Conservation (phyloP, 2,329 filamentous ascomycete genomes). For the Cyanodermella asteris region DNA sequence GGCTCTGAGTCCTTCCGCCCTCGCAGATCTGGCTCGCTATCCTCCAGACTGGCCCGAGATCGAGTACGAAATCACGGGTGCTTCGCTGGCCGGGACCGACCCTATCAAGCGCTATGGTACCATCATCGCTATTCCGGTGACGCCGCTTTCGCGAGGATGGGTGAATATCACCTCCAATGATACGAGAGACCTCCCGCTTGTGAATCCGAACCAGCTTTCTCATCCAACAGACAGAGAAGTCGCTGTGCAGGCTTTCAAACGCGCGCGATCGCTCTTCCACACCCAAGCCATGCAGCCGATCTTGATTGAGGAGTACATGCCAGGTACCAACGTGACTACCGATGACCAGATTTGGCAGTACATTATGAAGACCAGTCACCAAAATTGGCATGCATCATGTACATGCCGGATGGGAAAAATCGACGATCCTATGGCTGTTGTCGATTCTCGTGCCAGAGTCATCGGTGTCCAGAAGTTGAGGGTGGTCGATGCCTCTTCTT, state of each 20-base stretch:
- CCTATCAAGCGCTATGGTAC: constrained; percentile 14
- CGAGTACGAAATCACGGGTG: not conserved
- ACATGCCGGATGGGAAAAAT: constrained; percentile 11
- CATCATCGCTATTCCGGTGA: constrained; percentile 12
- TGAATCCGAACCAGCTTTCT: constrained; percentile 1
- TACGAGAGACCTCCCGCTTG: constrained; percentile 9
- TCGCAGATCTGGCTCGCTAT: constrained; percentile 1
- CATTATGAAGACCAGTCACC: no score
- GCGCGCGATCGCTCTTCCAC: not conserved
- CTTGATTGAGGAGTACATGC: constrained; percentile 2
- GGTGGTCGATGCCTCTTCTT: constrained; percentile 16
- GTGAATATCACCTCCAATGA: constrained; percentile 18
- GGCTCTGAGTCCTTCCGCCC: not conserved
- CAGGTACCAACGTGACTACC: constrained; percentile 4
- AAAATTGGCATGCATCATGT: constrained; percentile 1
- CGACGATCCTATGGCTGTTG: constrained; percentile 15
- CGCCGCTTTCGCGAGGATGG: constrained; percentile 21
- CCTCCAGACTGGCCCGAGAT: constrained; percentile 3
- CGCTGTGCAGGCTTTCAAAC: constrained; percentile 2
- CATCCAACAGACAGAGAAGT: constrained; percentile 1
- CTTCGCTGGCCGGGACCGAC: constrained; percentile 5
- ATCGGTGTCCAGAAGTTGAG: constrained; percentile 13
- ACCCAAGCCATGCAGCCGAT: constrained; percentile 10
- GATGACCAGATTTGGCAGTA: constrained; percentile 1
- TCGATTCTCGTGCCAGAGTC: constrained; percentile 13